phyloP scores from a whole-genome alignment of 208 protist species.

The Hexamita inflata region DNA sequence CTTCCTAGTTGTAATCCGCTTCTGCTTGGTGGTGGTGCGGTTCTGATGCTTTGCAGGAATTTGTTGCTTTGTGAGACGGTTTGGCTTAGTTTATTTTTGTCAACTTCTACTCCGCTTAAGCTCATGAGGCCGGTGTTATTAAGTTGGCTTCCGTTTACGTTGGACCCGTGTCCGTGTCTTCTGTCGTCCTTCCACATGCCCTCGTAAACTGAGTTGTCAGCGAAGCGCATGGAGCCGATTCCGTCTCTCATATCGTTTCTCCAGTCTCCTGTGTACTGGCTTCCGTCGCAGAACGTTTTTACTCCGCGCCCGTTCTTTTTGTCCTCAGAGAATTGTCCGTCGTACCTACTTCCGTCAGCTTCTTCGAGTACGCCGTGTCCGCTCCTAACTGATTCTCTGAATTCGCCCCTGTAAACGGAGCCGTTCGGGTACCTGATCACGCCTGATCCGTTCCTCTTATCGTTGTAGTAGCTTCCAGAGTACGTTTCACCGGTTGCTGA shows the following conservation, averaged over 20 bases:
- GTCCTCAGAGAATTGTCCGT: neutral
- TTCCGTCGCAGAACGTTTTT: neutral
- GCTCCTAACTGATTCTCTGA: neutral
- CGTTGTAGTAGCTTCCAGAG: slow-evolving; percentile 3
- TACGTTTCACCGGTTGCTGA: slow-evolving; percentile 19
- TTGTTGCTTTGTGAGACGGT: no score
- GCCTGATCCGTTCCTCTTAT: slow-evolving; percentile 23
- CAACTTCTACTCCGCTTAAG: no score
- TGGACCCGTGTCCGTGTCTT: slow-evolving; percentile 22
- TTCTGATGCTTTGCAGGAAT: no score
- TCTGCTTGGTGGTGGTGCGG: no score
- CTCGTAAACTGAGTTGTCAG: slow-evolving; percentile 28
- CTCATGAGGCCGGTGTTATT: no score
- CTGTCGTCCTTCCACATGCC: slow-evolving; percentile 22
- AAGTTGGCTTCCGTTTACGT: no score
- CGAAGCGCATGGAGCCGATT: slow-evolving; percentile 23
- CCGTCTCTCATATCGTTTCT: slow-evolving; percentile 20
- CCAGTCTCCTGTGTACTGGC: slow-evolving; percentile 8
- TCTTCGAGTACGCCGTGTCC: slow-evolving; percentile 20
- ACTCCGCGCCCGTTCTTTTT: neutral
- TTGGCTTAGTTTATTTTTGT: no score
- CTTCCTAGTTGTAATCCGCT: no score
- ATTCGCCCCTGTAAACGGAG: slow-evolving; percentile 28
- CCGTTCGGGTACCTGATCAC: slow-evolving; percentile 24
- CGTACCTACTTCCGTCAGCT: neutral